Conservation (phyloP, 345 rosid species). For the Toxicodendron radicans region DNA sequence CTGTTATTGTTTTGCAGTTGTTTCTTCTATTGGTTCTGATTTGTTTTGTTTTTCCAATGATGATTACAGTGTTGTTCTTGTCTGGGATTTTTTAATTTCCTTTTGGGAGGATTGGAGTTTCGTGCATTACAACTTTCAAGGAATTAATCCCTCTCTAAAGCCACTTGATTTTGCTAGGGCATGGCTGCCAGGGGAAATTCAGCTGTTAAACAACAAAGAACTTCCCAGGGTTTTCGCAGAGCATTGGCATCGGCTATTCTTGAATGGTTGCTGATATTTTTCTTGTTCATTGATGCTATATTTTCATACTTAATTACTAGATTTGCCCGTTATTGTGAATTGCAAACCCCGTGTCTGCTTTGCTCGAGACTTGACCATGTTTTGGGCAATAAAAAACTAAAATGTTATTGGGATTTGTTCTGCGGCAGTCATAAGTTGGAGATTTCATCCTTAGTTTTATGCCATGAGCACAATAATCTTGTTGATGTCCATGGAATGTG, state of each 20-base stretch:
- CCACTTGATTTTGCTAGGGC: conserved; percentile 21
- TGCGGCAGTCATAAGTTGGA: conserved; percentile 80
- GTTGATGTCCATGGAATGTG: conserved; percentile 82
- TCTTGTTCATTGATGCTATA: conserved; percentile 67
- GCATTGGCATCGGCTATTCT: conserved; percentile 66
- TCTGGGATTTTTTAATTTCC: conserved; percentile 21
- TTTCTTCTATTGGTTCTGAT: not conserved
- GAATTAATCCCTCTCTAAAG: conserved; percentile 15
- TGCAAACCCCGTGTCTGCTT: conserved; percentile 73
- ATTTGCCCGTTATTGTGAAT: conserved; percentile 55
- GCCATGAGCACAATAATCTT: conserved; percentile 78
- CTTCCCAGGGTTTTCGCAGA: conserved; percentile 35
- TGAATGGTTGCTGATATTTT: conserved; percentile 76
- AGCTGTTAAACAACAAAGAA: conserved; percentile 40
- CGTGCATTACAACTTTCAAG: conserved; percentile 18
- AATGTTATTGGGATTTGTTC: conserved; percentile 65
- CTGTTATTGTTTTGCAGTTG: not conserved
- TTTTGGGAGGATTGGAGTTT: conserved; percentile 27
- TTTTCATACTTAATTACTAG: conserved; percentile 61
- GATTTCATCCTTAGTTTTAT: conserved; percentile 76
- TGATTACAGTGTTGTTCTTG: conserved; percentile 30
- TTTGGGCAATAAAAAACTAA: conserved; percentile 46
- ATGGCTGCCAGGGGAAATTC: conserved; percentile 54
- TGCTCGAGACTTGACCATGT: conserved; percentile 93
- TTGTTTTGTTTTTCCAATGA: conserved; percentile 13